Evolutionary conservation across 1,139 yeast species (phyloP).

Genomic region (Protomyces macrosporus): DNA sequence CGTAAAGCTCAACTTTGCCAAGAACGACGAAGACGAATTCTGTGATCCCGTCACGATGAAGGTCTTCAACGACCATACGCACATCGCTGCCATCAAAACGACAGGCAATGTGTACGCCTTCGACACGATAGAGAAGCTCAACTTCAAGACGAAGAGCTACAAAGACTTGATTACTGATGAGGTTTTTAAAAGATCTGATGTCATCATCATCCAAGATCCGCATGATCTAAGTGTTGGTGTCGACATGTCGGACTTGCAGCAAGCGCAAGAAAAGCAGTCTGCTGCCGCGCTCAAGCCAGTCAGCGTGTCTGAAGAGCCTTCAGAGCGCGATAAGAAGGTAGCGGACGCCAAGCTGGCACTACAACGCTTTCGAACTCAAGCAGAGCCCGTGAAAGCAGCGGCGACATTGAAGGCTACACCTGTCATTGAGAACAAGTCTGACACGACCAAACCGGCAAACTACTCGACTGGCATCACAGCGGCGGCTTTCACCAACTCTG

Average conservation of each 20-base stretch:
- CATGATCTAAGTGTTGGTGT: conserved; percentile 12
- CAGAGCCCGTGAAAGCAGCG: not conserved
- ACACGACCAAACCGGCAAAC: not conserved
- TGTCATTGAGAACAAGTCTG: not conserved
- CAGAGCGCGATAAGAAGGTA: conserved; percentile 5
- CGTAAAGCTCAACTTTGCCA: conserved; percentile 36
- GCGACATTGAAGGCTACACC: not conserved
- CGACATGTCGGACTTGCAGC: conserved; percentile 23
- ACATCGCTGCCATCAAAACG: conserved; percentile 37
- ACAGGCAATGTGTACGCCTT: conserved; percentile 40
- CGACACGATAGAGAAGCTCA: conserved; percentile 38
- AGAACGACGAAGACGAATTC: conserved; percentile 36
- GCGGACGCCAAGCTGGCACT: conserved; percentile 19
- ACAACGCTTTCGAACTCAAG: not conserved
- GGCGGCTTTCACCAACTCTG: conserved; percentile 40
- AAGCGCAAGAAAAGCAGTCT: not conserved
- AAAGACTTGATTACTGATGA: conserved; percentile 39
- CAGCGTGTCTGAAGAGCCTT: not conserved
- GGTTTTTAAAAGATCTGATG: conserved; percentile 36
- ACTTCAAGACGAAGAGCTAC: conserved; percentile 37
- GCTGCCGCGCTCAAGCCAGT: not conserved
- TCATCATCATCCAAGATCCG: conserved; percentile 34
- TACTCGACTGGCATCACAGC: conserved; percentile 39
- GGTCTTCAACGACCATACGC: conserved; percentile 36
- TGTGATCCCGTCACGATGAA: conserved; percentile 40